A percentile compares a stretch with the other conserved stretches of the same genome.
These are phyloP conservation scores for Pseudocercospora vitis DNA, from an alignment of 2,329 filamentous ascomycete species.

Conservation along the genomic window DNA sequence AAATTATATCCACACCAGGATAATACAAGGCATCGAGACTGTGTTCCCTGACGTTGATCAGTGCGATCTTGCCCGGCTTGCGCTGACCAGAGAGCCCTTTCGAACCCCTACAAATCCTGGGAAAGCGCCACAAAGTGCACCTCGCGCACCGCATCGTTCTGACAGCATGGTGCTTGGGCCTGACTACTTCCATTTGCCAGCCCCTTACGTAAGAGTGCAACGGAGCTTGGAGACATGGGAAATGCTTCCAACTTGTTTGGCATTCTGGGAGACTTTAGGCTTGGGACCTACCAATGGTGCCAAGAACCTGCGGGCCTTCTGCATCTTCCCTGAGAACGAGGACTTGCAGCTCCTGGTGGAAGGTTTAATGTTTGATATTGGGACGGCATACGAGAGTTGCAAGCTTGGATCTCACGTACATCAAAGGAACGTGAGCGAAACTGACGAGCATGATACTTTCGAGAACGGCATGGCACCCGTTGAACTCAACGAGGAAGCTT, in stretches of 20 bases:
- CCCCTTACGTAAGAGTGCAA: constrained; percentile 71
- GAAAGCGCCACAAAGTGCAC: constrained; percentile 31
- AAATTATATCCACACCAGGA: background rate
- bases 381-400: constrained; percentile 70
- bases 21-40: constrained; percentile 3
- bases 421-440: constrained; percentile 42
- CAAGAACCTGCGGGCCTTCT: constrained; percentile 71
- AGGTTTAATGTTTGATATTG: constrained; percentile 66
- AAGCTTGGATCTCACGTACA: constrained; percentile 64
- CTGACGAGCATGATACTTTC: constrained; percentile 27
- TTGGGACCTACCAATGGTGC: constrained; percentile 68
- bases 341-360: constrained; percentile 62
- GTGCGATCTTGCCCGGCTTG: constrained; percentile 33
- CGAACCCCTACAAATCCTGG: constrained; percentile 18
- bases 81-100: constrained; percentile 30
- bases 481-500: constrained; percentile 23
- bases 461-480: constrained; percentile 43
- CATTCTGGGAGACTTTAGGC: constrained; percentile 80
- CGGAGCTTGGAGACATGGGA: constrained; percentile 69
- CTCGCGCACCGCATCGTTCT: constrained; percentile 32
- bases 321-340: constrained; percentile 66
- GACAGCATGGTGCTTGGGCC: constrained; percentile 34
- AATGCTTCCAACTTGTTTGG: constrained; percentile 69
- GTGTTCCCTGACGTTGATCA: constrained; percentile 20
- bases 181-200: constrained; percentile 60